Evolutionary conservation across 1,139 yeast species (phyloP), one percentile per base, ranked within the genome.

Genomic region (Hemisphaericaspora subhashii): DNA sequence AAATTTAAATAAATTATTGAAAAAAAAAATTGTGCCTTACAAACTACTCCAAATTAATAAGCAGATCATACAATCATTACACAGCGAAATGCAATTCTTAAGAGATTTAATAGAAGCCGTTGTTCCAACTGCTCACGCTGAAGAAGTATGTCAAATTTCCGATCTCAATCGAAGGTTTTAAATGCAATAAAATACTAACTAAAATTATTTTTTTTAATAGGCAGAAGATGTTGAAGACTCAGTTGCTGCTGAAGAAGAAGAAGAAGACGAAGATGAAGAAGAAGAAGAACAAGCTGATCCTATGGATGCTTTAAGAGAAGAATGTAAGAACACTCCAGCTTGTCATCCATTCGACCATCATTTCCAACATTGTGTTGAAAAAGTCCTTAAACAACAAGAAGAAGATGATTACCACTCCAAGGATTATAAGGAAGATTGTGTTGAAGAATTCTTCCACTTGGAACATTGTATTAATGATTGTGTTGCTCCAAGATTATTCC

Each of bases 381-480:
- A 98, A 74, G 98, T 92, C 52, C 81, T 90, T 52, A 80, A 83
- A 64, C 95, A 83, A 58, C 78, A 75, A 74, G 86, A 87, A 70
- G 90, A 87, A 58, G 84, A 79, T 52, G 95, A 72, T 50, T 89
- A 90, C 63, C 96, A 71, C 26, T 81, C 83, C 42, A 77, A 77
- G 58, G 82, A 74, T n/a, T 77, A 87, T 76, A 89, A 90, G 71
- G 98, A 90, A 73, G 96, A 90, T 70, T 92, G 98, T 75, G 84
- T 90, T 49, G 98, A 92, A 70, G 98, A 92, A 72, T 92, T 85
- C 72, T 90, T 90, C 90, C 98, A 92, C 71, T 77, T 89, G 64
- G 87, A 87, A 66, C 98, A 92, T 68, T 88, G 95, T 74, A 60
- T 90, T 59, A 88, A 87, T 68, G 92, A 86, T 63, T 83, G 96